A percentile compares a stretch with the other conserved stretches of the same genome.
phyloP scores from a whole-genome alignment of 371 early-diverging fungal species.

The Mucor sp. region DNA sequence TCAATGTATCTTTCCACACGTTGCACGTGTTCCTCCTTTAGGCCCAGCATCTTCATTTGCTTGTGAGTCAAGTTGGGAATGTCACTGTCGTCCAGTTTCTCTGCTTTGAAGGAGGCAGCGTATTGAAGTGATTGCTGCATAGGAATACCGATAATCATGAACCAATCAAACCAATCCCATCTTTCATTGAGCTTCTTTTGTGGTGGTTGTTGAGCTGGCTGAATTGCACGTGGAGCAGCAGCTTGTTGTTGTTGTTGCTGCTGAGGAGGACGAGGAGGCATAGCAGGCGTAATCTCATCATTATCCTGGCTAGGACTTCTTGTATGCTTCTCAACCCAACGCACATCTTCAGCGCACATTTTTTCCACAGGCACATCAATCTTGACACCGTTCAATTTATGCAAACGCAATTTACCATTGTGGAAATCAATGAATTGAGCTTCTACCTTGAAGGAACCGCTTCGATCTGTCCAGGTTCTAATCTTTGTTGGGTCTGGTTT shows the following conservation, averaged over 20 bases:
- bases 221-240: constrained; percentile 19
- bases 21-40: constrained; percentile 83
- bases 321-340: constrained; percentile 49
- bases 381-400: constrained; percentile 93
- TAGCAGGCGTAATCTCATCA: constrained; percentile 54
- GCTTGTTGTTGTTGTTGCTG: constrained; percentile 3
- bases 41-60: constrained; percentile 73
- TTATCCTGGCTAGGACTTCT: constrained; percentile 11
- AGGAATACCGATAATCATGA: constrained; percentile 75
- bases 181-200: constrained; percentile 56
- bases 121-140: constrained; percentile 75
- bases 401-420: constrained; percentile 85
- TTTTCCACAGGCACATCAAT: constrained; percentile 92
- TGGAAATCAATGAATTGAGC: constrained; percentile 80
- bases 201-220: constrained; percentile 17
- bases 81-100: constrained; percentile 79
- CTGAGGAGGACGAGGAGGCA: constrained; percentile 30
- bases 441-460: constrained; percentile 89
- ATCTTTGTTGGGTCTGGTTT: constrained; percentile 65
- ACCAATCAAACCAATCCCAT: constrained; percentile 92
- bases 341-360: constrained; percentile 77
- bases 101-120: constrained; percentile 79
- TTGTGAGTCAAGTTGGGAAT: constrained; percentile 76
- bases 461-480: constrained; percentile 92
- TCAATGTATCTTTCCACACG: constrained; percentile 70